Evolutionary conservation across 768 basidiomycete species (phyloP).

Genomic region (Russula compacta): DNA sequence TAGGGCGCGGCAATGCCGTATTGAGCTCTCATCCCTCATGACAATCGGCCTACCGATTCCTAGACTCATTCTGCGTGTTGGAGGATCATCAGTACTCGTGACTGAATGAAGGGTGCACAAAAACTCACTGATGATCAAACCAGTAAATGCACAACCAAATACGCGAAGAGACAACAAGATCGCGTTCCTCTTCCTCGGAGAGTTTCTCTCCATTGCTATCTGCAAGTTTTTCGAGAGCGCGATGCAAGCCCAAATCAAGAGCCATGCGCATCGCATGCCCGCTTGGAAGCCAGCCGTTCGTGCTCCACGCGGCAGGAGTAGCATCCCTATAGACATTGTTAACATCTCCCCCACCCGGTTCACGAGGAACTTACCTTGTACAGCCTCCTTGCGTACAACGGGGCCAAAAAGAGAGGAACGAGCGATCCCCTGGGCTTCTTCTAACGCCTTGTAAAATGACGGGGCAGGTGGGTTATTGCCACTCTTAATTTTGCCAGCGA

Average conservation of each 20-base stretch:
- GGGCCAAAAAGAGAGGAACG: slow-evolving; percentile 90
- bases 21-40: slow-evolving; percentile 80
- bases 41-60: slow-evolving; percentile 89
- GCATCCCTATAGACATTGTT: slow-evolving; percentile 52
- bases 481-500: slow-evolving; percentile 86
- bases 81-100: slow-evolving; percentile 11
- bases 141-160: slow-evolving; percentile 94
- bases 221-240: slow-evolving; percentile 84
- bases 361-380: slow-evolving; percentile 52
- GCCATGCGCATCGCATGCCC: slow-evolving; percentile 98
- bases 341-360: neutral
- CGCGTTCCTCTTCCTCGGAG: slow-evolving; percentile 76
- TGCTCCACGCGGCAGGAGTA: slow-evolving; percentile 87
- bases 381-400: slow-evolving; percentile 89
- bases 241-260: slow-evolving; percentile 85
- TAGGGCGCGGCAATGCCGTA: slow-evolving; percentile 74
- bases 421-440: slow-evolving; percentile 94
- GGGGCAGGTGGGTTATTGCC: slow-evolving; percentile 79
- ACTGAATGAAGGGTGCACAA: neutral
- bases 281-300: slow-evolving; percentile 90
- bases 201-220: slow-evolving; percentile 59
- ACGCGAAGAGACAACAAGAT: slow-evolving; percentile 84
- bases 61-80: slow-evolving; percentile 63
- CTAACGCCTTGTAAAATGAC: slow-evolving; percentile 84
- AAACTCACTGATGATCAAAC: slow-evolving; percentile 87